A percentile compares a stretch with the other conserved stretches of the same genome.
Evolutionary conservation across 2,329 filamentous ascomycete species (phyloP).

Genomic region (Ophiostoma sp.): DNA sequence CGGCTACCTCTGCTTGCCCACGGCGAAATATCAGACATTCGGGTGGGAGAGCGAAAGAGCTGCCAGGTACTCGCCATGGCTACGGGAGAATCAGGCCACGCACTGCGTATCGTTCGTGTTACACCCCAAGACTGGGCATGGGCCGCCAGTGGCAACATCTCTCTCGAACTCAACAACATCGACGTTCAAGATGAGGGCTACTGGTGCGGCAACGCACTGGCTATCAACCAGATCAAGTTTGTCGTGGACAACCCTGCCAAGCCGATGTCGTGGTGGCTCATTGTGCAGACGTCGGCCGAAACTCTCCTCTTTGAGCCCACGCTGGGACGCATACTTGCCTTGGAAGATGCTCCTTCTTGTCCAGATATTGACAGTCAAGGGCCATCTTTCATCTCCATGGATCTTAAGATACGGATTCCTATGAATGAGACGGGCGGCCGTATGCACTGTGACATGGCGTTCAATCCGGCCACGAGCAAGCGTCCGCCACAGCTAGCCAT

Average conservation of each 20-base stretch:
- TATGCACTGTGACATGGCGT: conserved; percentile 57
- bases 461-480: conserved; percentile 51
- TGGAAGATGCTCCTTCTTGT: background rate
- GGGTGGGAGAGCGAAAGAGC: conserved; percentile 26
- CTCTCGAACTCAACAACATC: conserved; percentile 44
- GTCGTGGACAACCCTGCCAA: conserved; percentile 36
- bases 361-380: conserved; percentile 31
- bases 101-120: conserved; percentile 51
- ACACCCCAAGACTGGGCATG: conserved; percentile 51
- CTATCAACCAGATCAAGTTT: conserved; percentile 49
- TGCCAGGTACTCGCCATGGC: conserved; percentile 43
- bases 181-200: conserved; percentile 41
- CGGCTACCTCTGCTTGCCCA: conserved; percentile 45
- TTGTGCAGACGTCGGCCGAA: conserved; percentile 49
- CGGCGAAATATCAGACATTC: conserved; percentile 48
- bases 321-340: conserved; percentile 38
- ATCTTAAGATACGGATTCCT: conserved; percentile 50
- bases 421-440: conserved; percentile 48
- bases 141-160: conserved; percentile 41
- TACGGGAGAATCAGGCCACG: conserved; percentile 53
- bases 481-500: conserved; percentile 57
- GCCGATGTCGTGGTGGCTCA: conserved; percentile 41
- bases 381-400: conserved; percentile 47
- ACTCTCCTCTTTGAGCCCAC: conserved; percentile 50
- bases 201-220: conserved; percentile 50